Evolutionary conservation across 2,329 filamentous ascomycete genomes (phyloP).

Genomic region (Sporothrix pallida): DNA sequence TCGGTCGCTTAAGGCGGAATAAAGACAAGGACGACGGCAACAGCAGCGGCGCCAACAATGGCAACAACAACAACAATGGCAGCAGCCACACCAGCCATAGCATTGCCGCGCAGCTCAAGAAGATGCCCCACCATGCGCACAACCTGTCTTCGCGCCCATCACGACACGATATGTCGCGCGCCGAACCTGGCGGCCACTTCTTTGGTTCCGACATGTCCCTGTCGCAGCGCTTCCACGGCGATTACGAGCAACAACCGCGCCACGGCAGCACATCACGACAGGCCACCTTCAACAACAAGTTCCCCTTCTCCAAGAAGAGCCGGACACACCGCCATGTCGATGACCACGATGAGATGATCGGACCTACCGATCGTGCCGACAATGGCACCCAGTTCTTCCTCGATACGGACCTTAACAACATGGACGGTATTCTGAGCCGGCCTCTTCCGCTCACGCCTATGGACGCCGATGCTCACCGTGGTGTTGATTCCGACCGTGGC

Average conservation of each 20-base stretch:
- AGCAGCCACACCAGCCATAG: slow-evolving; percentile 2
- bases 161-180: slow-evolving; percentile 53
- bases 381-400: slow-evolving; percentile 71
- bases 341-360: slow-evolving; percentile 64
- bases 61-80: not conserved
- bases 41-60: slow-evolving; percentile 21
- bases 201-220: slow-evolving; percentile 39
- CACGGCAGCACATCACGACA: slow-evolving; percentile 46
- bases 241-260: slow-evolving; percentile 40
- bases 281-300: slow-evolving; percentile 66
- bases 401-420: slow-evolving; percentile 85
- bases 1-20: slow-evolving; percentile 59
- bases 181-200: slow-evolving; percentile 39
- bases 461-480: slow-evolving; percentile 56
- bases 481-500: slow-evolving; percentile 48
- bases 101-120: slow-evolving; percentile 49
- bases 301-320: slow-evolving; percentile 65
- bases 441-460: slow-evolving; percentile 74
- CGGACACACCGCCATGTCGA: slow-evolving; percentile 56
- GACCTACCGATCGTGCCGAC: slow-evolving; percentile 61
- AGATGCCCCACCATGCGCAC: slow-evolving; percentile 59
- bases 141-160: slow-evolving; percentile 60
- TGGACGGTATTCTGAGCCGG: slow-evolving; percentile 86
- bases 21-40: slow-evolving; percentile 59
- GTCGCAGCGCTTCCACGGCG: slow-evolving; percentile 43